Base-by-base conservation (phyloP, 2,329 filamentous ascomycete species). In the Paraphoma sp. region DNA sequence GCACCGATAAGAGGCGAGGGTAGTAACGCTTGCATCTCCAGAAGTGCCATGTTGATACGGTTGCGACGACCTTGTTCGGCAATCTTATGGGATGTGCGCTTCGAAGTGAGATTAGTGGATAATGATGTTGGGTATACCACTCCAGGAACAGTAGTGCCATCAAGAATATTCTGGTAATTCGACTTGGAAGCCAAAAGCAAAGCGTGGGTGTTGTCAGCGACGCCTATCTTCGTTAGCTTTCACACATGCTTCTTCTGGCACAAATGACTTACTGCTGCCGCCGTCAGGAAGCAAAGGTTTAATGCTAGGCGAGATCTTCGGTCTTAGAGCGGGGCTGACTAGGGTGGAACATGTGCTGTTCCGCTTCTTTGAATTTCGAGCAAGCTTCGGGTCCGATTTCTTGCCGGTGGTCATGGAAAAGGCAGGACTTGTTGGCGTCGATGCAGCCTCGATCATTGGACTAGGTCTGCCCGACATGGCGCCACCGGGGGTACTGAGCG, bases 51-150 rank as follows among this genome's bases (percentile, higher is more conserved):
- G 74, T 99, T 99, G 78, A 99, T 98, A 46, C 95, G 87, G 73
- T 99, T 98, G 56, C 95, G 85, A 46, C 95, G 88, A 6, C 95
- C 95, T 79, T 99, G 95, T 78, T 99, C 95, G 16, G 95, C 95
- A 64, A 99, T 92, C 78, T 99, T 99, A 80, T 99, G 95, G 43
- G 93, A 97, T 1, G 95, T 98, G 51, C 94, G 89, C 80, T 99
- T 99, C 3, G 93, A 97, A 0, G 93, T 97, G 28, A 99, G 81
- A 63, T 97, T 97, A 18, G 93, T 96, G 6, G 93, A 96, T 42
- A 99, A 83, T 49, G 93, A 91, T 65, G 91, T 92, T 0, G 94
- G 93, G 67, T 97, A 98, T 1, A 90, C 90, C 11, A 97, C 90
- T 11, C 94, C 94, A 0, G 93, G 93, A 0, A 97, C 87, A 53